Percentiles rank a stretch among this genome's conserved stretches.
Evolutionary conservation across 495 filamentous ascomycete species (phyloP).

Genomic region (Penicillium roqueforti): DNA sequence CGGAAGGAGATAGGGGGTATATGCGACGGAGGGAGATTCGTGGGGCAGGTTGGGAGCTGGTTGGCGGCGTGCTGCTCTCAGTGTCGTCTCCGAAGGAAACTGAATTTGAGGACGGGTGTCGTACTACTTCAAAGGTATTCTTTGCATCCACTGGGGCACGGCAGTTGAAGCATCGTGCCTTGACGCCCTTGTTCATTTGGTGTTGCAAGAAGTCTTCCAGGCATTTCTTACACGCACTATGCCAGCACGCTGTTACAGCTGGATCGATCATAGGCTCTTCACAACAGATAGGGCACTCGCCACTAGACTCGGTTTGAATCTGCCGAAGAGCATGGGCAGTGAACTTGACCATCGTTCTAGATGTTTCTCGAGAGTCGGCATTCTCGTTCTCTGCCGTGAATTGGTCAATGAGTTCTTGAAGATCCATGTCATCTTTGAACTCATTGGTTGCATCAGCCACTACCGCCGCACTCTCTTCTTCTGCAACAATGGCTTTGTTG

Average conservation of each 20-base stretch:
- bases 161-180: constrained; percentile 84
- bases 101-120: constrained; percentile 37
- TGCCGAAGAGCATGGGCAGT: constrained; percentile 82
- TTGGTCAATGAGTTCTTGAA: constrained; percentile 74
- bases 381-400: constrained; percentile 69
- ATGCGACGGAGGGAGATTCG: constrained; percentile 79
- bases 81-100: constrained; percentile 31
- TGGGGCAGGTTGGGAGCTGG: constrained; percentile 39
- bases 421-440: constrained; percentile 93
- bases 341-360: constrained; percentile 51
- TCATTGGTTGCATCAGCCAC: constrained; percentile 75
- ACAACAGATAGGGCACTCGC: constrained; percentile 91
- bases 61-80: constrained; percentile 30
- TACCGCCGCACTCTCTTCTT: constrained; percentile 80
- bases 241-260: constrained; percentile 93
- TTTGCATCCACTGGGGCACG: constrained; percentile 74
- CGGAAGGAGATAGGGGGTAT: constrained; percentile 59
- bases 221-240: constrained; percentile 92
- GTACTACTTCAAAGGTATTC: constrained; percentile 87
- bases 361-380: constrained; percentile 38
- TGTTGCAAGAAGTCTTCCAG: constrained; percentile 82
- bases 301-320: constrained; percentile 80
- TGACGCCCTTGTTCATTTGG: constrained; percentile 67
- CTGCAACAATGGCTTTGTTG: constrained; percentile 76
- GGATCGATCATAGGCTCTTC: constrained; percentile 94